These are phyloP conservation scores for Neostapfia colusana DNA, from an alignment of 176 grass and related monocot genomes.

Conservation along the genomic window DNA sequence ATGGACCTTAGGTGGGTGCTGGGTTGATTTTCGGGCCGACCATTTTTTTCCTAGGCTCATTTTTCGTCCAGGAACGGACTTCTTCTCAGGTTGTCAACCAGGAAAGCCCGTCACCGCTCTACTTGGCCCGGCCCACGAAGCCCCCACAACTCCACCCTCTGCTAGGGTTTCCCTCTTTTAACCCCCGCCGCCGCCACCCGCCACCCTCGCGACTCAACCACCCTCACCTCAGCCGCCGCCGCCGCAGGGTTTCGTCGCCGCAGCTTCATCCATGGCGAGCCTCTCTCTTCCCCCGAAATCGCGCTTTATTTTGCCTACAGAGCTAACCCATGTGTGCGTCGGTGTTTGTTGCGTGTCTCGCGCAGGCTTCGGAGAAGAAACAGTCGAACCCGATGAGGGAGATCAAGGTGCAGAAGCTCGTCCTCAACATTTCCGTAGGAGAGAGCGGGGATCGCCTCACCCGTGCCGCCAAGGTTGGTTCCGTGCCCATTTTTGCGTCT, in stretches of 20 bases:
- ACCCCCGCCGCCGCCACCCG: conserved; percentile 22
- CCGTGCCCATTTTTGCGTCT: not conserved
- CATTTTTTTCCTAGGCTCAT: not conserved
- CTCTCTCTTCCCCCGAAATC: not conserved
- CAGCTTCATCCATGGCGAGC: conserved; percentile 35
- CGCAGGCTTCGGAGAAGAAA: conserved; percentile 64
- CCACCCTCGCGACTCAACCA: not conserved
- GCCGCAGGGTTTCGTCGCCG: not conserved
- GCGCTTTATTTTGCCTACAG: not conserved
- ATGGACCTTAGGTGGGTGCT: too few relatives aligned
- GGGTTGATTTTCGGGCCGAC: not conserved
- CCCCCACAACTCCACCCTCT: not conserved
- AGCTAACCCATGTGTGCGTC: not conserved
- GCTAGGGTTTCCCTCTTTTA: conserved; percentile 40
- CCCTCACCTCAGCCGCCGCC: not conserved
- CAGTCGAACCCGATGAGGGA: conserved; percentile 63
- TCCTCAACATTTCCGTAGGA: conserved; percentile 68
- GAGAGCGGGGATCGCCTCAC: conserved; percentile 75
- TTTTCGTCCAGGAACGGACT: not conserved
- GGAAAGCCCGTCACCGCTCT: not conserved
- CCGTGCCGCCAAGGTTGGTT: conserved; percentile 50
- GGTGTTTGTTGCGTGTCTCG: not conserved
- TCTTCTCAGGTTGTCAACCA: not conserved
- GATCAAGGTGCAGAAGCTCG: conserved; percentile 69
- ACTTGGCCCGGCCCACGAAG: not conserved